Conservation (phyloP, 2,329 filamentous ascomycete species). For the Penicillium sp. region DNA sequence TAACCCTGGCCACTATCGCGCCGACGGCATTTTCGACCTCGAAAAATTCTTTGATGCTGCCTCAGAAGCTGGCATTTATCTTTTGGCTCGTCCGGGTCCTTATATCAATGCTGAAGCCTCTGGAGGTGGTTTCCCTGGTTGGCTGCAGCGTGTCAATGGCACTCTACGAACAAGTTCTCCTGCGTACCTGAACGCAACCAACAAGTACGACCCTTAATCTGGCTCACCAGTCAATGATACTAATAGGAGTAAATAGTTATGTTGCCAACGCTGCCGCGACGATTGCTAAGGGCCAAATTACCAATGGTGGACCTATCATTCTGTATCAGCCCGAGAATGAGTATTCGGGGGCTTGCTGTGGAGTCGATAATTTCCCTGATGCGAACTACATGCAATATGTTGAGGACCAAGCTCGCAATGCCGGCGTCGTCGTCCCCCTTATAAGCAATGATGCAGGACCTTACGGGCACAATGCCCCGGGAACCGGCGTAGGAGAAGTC, state of each 20-base stretch:
- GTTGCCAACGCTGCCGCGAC: slow-evolving; percentile 61
- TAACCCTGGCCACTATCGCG: slow-evolving; percentile 66
- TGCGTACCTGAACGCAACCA: slow-evolving; percentile 65
- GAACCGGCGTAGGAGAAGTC: slow-evolving; percentile 55
- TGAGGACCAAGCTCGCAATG: slow-evolving; percentile 64
- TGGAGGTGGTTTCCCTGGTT: slow-evolving; percentile 78
- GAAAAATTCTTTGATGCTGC: slow-evolving; percentile 77
- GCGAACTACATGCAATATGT: slow-evolving; percentile 69
- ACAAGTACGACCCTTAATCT: slow-evolving; percentile 50
- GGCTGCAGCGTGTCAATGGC: slow-evolving; percentile 69
- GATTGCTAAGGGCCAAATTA: slow-evolving; percentile 75
- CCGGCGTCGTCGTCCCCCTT: slow-evolving; percentile 70
- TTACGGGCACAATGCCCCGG: slow-evolving; percentile 63
- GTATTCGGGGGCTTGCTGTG: slow-evolving; percentile 57
- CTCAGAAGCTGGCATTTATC: slow-evolving; percentile 69
- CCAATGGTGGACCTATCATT: slow-evolving; percentile 77
- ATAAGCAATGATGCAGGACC: slow-evolving; percentile 72
- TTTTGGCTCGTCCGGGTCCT: slow-evolving; percentile 69
- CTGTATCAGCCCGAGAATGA: slow-evolving; percentile 81
- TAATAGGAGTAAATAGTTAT: slow-evolving; percentile 48
- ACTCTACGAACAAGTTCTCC: slow-evolving; percentile 62
- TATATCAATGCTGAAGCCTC: slow-evolving; percentile 78
- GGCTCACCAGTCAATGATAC: background rate
- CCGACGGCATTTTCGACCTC: slow-evolving; percentile 69
- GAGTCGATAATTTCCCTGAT: slow-evolving; percentile 60